Base-by-base conservation (phyloP, 1,139 yeast genomes). In the Candida frijolesensis region DNA sequence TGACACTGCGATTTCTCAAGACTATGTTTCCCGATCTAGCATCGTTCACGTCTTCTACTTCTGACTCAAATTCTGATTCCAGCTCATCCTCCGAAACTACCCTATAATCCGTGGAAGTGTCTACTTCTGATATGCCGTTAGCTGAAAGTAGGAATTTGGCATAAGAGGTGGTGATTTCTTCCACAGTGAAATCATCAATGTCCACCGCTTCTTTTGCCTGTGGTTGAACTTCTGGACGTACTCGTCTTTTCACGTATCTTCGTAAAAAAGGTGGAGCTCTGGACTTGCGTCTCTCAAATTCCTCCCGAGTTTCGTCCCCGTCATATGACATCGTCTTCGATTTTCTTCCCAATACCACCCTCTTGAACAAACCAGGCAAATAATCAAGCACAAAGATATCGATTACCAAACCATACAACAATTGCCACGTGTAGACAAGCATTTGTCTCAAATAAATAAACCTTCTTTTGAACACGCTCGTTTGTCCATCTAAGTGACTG, bases 91-190 rank as follows among this genome's bases (percentile, higher is more conserved):
- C 51, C 19, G 16, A 3, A 15, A 59, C 59, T n/a, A 54, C 57
- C 15, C 43, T 57, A 50, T 70, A 80, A 55, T 80, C 83, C 1
- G 57, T 70, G 0, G 85, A 81, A 27, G 64, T 61, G 57, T 83
- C 88, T 8, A 66, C 59, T 12, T 80, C 84, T 1, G 80, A 68
- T 19, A 80, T 56, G 8, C 69, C 64, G 1, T 57, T 60, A 3
- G 68, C 70, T 29, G 61, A 61, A 4, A 70, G 54, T 3, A 69
- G 27, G 71, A 72, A 9, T 62, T 52, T 2, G 48, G 47, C 1
- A 54, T 43, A 43, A 1, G 45, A 34, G n/a, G 14, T 14, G 1
- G 33, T 53, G 11, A 70, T 29, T 38, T 62, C 62, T 1, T 68
- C 70, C 2, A 61, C 66, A 11, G 67, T 57, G 10, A 64, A 53